Base-by-base conservation (phyloP, 1,139 yeast genomes). In the Trichomonascaceae sp. region DNA sequence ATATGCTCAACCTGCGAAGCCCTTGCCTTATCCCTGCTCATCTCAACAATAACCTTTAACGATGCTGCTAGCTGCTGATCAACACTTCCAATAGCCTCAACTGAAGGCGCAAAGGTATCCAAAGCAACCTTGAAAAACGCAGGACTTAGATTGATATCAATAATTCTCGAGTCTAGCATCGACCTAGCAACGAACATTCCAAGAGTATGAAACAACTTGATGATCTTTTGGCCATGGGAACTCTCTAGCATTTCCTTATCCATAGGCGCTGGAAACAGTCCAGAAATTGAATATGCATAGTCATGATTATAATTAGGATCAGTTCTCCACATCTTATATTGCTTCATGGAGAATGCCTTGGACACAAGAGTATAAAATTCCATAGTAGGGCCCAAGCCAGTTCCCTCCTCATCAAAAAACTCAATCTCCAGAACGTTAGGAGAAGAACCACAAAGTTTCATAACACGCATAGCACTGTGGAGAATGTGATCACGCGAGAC, bases 381-480 rank as follows among this genome's bases (percentile, higher is more conserved):
- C 58, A 91, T 75, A 0, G 99, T 93, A 1, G 99, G 99, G 0
- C 99, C 99, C 51, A 90, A 72, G 0, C 99, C 99, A 1, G 96
- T 85, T 12, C 99, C 99, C n/a, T 80, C 96, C 67, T 93, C 99
- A 62, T 86, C 91, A 61, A 80, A 84, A 64, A 87, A 93, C 66
- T 91, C 97, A 56, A 93, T 84, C 63, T 93, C 98, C 48, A 93
- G 73, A 7, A 88, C 76, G 43, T 90, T 87, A 0, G 96, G 93
- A 17, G 85, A 80, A 0, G 89, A 73, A 0, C 96, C 96, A 67
- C 89, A 86, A 54, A 82, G 74, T 45, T 82, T 85, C 71, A 93
- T 75, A 1, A 91, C 87, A 64, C 88, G 88, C 49, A 87, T 71
- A 0, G 96, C 96, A 60, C 95, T 85, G 61, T 85, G 84, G 53